A percentile compares a stretch with the other conserved stretches of the same genome.
These are phyloP conservation scores for Ganoderma sp. DNA, from an alignment of 1,284 basidiomycete genomes.

Conservation along the genomic window DNA sequence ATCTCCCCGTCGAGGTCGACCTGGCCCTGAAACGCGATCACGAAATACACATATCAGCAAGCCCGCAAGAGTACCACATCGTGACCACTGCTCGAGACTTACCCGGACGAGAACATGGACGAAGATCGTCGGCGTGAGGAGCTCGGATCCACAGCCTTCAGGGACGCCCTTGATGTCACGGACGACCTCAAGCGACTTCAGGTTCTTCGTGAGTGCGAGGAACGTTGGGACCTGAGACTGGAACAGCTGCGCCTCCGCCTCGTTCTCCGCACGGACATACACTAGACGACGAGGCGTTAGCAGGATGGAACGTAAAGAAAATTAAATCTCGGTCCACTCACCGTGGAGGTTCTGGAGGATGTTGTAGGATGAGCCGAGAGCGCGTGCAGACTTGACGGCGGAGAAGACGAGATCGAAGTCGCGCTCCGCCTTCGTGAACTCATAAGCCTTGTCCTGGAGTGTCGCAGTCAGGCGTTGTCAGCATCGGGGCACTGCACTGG, in stretches of 20 bases:
- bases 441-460: constrained; percentile 62
- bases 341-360: constrained; percentile 88
- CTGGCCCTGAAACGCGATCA: constrained; percentile 51
- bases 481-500: not conserved
- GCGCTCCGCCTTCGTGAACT: constrained; percentile 78
- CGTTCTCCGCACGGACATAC: constrained; percentile 76
- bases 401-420: constrained; percentile 90
- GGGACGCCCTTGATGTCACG: constrained; percentile 68
- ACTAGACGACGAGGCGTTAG: constrained; percentile 52
- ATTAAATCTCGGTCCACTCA: constrained; percentile 43
- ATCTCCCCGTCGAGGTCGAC: constrained; percentile 88
- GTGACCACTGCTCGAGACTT: constrained; percentile 35
- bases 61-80: not conserved
- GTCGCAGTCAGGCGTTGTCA: not conserved
- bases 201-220: constrained; percentile 87
- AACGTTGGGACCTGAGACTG: constrained; percentile 79
- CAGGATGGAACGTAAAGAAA: not conserved
- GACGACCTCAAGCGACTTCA: constrained; percentile 67
- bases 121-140: constrained; percentile 78
- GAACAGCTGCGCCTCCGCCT: constrained; percentile 71
- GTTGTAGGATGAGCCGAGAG: constrained; percentile 90
- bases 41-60: not conserved
- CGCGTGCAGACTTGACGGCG: constrained; percentile 81
- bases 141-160: constrained; percentile 85
- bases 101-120: constrained; percentile 88